Base-by-base conservation (phyloP, 202 grass and related monocot genomes). In the Schoenoplectus triqueter region DNA sequence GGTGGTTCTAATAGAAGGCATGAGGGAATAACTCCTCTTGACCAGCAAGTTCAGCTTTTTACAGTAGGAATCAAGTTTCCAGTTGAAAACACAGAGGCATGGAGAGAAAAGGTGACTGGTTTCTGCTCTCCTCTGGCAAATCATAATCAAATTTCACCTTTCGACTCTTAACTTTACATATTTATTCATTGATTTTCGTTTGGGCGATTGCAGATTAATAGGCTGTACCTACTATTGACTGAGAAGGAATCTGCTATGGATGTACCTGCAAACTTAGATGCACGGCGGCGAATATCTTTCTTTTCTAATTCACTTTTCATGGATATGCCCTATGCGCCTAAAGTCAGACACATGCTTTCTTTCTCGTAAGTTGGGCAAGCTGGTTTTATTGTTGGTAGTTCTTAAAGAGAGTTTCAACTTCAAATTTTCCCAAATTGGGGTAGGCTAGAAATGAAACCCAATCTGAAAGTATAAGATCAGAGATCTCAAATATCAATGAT, bases 221-320 rank as follows among this genome's bases (percentile, higher is more conserved):
- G 96, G 79, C 88, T 99, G 72, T 90, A 99, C 85, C 90, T 95
- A 79, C 87, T 99, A 65, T 85, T 99, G 47, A 99, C 91, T 19
- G 96, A 94, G 78, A 95, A 90, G 87, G 96, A 99, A 85, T 99
- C 96, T 86, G 93, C 93, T 73, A 94, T 95, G 90, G 93, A 99
- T 92, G 96, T 99, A 20, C 96, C 96, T 10, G 86, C 93, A 1
- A 99, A 95, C 60, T 85, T 99, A 40, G 96, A 99, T 91, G 96
- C 96, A 45, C 93, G 93, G 81, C 92, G 96, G 61, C 88, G 93
- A 6, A 94, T 99, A 82, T 95, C 96, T 5, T 99, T 95, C 87
- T 99, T 99, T 88, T 91, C 93, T 68, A 99, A 99, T 87, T 99
- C 96, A 81, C 88, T 99, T 69, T 99, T 99, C 88, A 99, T 99